A percentile compares a stretch with the other conserved stretches of the same genome.
Evolutionary conservation across 176 grass and related monocot genomes (phyloP).

Genomic region (Hsuehochloa calcarea): DNA sequence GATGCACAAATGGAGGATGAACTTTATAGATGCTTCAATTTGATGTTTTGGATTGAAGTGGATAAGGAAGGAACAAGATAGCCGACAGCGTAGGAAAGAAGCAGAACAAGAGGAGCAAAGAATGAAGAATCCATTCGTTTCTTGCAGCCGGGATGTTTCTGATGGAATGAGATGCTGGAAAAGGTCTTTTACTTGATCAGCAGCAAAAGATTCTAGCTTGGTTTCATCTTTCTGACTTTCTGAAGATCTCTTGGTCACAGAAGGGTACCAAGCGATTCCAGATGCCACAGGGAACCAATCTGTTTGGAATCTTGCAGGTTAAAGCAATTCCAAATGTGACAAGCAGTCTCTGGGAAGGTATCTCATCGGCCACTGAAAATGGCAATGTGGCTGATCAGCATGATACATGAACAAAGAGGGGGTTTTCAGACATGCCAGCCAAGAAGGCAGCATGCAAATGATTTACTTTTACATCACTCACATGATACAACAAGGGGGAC

Average conservation of each 20-base stretch:
- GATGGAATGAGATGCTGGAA: background rate
- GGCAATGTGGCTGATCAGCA: background rate
- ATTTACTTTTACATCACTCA: background rate
- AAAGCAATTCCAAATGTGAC: constrained; percentile 13
- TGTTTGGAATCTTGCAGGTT: background rate
- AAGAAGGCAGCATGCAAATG: background rate
- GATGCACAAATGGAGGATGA: background rate
- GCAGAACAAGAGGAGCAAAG: constrained; percentile 14
- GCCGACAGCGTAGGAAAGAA: background rate
- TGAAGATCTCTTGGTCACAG: background rate
- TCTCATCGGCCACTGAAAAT: background rate
- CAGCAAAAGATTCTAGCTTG: constrained; percentile 14
- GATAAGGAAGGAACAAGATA: constrained; percentile 10
- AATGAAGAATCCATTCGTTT: constrained; percentile 36
- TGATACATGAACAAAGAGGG: background rate
- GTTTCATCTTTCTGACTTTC: background rate
- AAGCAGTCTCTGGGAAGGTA: background rate
- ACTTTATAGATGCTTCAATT: constrained; percentile 38
- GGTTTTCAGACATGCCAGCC: background rate
- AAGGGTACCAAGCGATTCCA: background rate
- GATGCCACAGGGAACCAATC: background rate
- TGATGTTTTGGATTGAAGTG: background rate
- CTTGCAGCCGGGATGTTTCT: constrained; percentile 24
- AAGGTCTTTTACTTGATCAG: background rate
- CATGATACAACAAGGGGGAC: background rate